A percentile compares a stretch with the other conserved stretches of the same genome.
phyloP scores from a whole-genome alignment of 23 red algal genomes.

The Agarophyton chilense region DNA sequence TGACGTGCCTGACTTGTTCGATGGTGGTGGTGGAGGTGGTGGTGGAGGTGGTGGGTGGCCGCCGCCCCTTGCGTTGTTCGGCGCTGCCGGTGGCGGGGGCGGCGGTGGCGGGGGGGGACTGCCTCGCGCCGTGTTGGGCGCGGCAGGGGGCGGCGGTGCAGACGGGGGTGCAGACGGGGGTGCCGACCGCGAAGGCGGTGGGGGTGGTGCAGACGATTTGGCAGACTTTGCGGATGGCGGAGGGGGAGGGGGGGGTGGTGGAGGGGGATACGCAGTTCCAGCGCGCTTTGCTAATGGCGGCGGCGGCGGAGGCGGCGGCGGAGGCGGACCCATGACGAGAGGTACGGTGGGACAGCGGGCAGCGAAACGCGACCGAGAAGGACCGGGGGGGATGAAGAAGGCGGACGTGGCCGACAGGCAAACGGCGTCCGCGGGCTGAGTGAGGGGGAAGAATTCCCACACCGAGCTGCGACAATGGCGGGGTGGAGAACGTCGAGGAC shows the following conservation, averaged over 20 bases:
- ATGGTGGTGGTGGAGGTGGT: background rate
- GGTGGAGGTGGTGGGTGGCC: background rate
- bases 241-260: background rate
- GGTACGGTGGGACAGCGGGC: background rate
- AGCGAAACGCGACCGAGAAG: background rate
- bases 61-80: background rate
- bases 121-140: constrained; percentile 21
- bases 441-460: too few relatives aligned
- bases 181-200: constrained; percentile 1
- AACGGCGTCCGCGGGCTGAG: too few relatives aligned
- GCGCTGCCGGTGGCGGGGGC: constrained; percentile 7
- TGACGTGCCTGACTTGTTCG: background rate
- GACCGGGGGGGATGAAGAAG: background rate
- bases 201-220: background rate
- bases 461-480: too few relatives aligned
- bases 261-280: background rate
- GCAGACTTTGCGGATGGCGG: background rate
- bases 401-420: background rate
- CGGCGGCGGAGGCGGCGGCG: constrained; percentile 35
- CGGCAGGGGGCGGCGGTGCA: constrained; percentile 47
- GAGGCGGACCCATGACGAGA: constrained; percentile 3
- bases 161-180: background rate
- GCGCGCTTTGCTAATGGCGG: background rate
- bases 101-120: constrained; percentile 52
- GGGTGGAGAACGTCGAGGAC: too few relatives aligned